Evolutionary conservation across 192 early-diverging fungal genomes (phyloP).

Genomic region (Podila horticola): DNA sequence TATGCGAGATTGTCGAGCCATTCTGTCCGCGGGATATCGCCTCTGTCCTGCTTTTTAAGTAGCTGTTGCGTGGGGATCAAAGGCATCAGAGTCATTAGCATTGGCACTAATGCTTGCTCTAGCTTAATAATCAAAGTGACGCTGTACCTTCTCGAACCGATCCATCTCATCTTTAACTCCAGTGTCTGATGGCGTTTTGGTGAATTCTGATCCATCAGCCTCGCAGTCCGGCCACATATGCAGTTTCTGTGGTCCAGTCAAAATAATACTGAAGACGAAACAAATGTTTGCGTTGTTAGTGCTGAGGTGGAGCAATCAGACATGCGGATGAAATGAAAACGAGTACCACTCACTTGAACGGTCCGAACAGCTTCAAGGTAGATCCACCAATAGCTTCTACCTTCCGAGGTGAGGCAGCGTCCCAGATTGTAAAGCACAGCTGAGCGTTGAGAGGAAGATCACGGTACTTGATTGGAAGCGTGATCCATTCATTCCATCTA

Average conservation of each 20-base stretch:
- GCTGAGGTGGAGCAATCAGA: not conserved
- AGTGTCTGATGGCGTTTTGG: slow-evolving; percentile 67
- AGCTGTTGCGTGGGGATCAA: slow-evolving; percentile 42
- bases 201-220: slow-evolving; percentile 68
- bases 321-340: not conserved
- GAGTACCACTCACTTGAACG: slow-evolving; percentile 64
- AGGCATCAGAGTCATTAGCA: too few species aligned
- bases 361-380: slow-evolving; percentile 84
- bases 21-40: slow-evolving; percentile 85
- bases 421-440: slow-evolving; percentile 84
- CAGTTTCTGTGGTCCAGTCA: slow-evolving; percentile 87
- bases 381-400: slow-evolving; percentile 79
- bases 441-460: slow-evolving; percentile 82
- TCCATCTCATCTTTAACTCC: slow-evolving; percentile 77
- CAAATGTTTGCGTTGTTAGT: not conserved
- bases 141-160: slow-evolving; percentile 80
- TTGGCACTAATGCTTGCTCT: too few species aligned
- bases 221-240: slow-evolving; percentile 72
- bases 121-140: too few species aligned
- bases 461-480: slow-evolving; percentile 86
- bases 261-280: slow-evolving; percentile 70
- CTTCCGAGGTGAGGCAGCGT: slow-evolving; percentile 78
- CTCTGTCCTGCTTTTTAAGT: slow-evolving; percentile 86
- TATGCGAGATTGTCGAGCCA: slow-evolving; percentile 95
- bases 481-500: slow-evolving; percentile 96